Evolutionary conservation across 805 yeast species (phyloP), one percentile per base, ranked within the genome.

Genomic region (Candida fluviatilis): DNA sequence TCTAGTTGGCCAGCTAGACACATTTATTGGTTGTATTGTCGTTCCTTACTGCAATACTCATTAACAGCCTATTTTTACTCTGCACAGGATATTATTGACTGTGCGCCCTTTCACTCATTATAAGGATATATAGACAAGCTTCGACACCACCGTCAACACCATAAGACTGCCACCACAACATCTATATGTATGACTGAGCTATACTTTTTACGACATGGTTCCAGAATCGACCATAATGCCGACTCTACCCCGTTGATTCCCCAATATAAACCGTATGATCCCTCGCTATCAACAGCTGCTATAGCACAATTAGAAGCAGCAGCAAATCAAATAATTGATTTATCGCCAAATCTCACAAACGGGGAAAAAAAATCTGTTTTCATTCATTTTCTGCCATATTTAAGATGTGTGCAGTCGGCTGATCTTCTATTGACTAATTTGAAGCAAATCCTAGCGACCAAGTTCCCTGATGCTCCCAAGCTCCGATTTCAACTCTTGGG

Each of bases 361-460:
- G 28, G 17, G 8, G 17, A 33, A 13, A 33, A 19, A 29, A 64
- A 63, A 41, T 62, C 57, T 40, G 44, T 68, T 18, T 62, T 53
- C 38, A 55, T 68, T 30, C 74, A 68, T 39, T 67, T 68, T 46
- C 56, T 64, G 35, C 74, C 74, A 11, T 68, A 65, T 45, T 54
- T 68, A 35, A 51, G 74, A 37, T 66, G 73, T 45, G 62, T 71
- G 44, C 73, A 68, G 46, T 56, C 70, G 13, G 73, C 73, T 4
- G 74, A 68, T 46, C 34, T 66, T 19, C 38, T 68, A 31, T 50
- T 64, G 31, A 51, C 65, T 13, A 49, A 55, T 21, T 42, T 68
- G 34, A 58, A 54, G 40, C 38, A 43, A 18, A 32, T 39, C 30
- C 36, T 63, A n/a, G 51, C 42, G 25, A 46, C 41, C 6, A 39